Conservation (phyloP, 176 grass and related monocot species). For the Ampelocalamus luodianensis region DNA sequence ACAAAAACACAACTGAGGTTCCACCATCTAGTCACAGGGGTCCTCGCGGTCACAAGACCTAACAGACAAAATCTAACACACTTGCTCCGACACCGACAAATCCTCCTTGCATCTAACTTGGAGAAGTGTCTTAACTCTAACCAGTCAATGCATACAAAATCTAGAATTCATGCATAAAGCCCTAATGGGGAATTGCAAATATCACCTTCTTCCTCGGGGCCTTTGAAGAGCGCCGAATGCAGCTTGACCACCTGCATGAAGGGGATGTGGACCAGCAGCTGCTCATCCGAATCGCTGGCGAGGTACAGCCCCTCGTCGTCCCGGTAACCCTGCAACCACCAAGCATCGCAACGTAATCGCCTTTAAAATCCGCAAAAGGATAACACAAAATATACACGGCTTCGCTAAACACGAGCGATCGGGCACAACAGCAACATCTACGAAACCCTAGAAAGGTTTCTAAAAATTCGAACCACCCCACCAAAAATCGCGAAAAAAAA, state of each 20-base stretch:
- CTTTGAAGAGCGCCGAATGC: slow-evolving; percentile 76
- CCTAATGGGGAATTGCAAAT: neutral
- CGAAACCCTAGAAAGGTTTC: slow-evolving; percentile 38
- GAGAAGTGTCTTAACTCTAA: neutral
- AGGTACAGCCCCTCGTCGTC: slow-evolving; percentile 87
- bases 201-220: slow-evolving; percentile 88
- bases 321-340: slow-evolving; percentile 63
- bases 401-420: neutral
- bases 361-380: neutral
- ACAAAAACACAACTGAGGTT: neutral
- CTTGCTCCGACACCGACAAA: neutral
- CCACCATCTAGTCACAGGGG: neutral
- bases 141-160: neutral
- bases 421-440: neutral
- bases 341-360: neutral
- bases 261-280: slow-evolving; percentile 87
- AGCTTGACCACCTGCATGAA: slow-evolving; percentile 92
- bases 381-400: neutral
- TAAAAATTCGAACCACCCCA: neutral
- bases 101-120: neutral
- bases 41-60: neutral
- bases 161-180: neutral
- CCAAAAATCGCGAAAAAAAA: neutral
- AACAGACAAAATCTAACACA: neutral
- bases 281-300: slow-evolving; percentile 86